Evolutionary conservation across 163 green algal species (phyloP), one percentile per base, ranked within the genome.

Genomic region (Scenedesmus sp.): DNA sequence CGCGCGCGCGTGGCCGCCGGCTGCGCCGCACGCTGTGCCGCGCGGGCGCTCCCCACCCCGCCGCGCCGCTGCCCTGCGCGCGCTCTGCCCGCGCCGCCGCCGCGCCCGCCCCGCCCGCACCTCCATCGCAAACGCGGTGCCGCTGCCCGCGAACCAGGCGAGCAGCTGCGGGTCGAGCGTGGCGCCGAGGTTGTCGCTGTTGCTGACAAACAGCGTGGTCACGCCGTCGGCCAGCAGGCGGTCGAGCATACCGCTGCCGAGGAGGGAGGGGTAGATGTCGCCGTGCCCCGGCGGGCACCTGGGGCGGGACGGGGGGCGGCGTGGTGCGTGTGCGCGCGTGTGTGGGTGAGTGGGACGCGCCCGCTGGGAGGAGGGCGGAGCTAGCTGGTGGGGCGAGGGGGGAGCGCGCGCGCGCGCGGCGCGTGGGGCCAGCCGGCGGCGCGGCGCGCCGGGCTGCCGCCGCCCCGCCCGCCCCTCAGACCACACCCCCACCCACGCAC

Each of bases 121-220:
- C 90, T 98, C 95, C 93, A 98, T 97, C 18, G 96, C 72, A 86
- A 98, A 98, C 3, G 91, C 86, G 72, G 91, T 93, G 39, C 81
- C 83, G 22, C 75, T 89, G 14, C 56, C 47, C 0, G 93, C 95
- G 90, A 98, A 97, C 83, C 94, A 91, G 28, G 80, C 63, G n/a
- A 98, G 92, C 77, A 98, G 91, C 66, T 93, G 85, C 60, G 96
- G 77, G 77, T 97, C 92, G 60, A 98, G 85, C 0, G 93, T 97
- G 60, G 95, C 95, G 6, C 95, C 95, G 54, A 98, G 87, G 87
- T 98, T 98, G 90, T 98, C 95, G n/a, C 83, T 91, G 87, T 98
- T 98, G 78, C 83, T 91, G 18, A 98, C 91, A 85, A 98, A 98
- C 63, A 97, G 78, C 70, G 92, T 91, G 69, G 93, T 89, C 71